Conservation (phyloP, 2,329 filamentous ascomycete species). For the Cordyceps fumosorosea region DNA sequence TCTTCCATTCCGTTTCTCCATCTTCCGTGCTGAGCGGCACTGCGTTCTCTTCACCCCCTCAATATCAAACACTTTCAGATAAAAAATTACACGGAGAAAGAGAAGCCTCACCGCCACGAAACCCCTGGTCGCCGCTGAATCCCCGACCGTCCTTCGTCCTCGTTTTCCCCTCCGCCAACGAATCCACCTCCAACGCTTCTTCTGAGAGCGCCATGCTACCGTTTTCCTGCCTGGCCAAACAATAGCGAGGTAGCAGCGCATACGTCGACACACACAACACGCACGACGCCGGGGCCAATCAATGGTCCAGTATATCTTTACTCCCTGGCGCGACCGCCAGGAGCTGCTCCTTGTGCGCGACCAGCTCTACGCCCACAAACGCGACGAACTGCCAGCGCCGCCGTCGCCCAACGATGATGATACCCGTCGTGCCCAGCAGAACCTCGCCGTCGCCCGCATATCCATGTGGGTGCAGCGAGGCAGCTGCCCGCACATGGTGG, state of each 20-base stretch:
- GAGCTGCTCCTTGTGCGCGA: slow-evolving; percentile 61
- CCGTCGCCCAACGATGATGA: slow-evolving; percentile 14
- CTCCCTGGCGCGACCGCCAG: slow-evolving; percentile 60
- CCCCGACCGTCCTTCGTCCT: background rate
- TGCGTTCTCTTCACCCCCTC: no score
- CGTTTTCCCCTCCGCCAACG: background rate
- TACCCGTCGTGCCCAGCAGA: slow-evolving; percentile 21
- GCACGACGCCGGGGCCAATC: slow-evolving; percentile 23
- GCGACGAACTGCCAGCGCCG: slow-evolving; percentile 10
- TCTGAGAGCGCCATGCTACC: background rate
- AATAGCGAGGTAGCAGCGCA: slow-evolving; percentile 3
- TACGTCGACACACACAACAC: background rate
- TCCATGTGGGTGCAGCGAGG: slow-evolving; percentile 67
- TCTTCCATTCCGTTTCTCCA: no score
- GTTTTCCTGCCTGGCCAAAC: background rate
- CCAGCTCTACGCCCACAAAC: slow-evolving; percentile 49
- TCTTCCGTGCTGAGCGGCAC: no score
- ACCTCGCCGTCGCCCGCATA: slow-evolving; percentile 49
- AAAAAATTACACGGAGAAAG: no score
- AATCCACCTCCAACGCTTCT: background rate
- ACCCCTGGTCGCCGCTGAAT: background rate
- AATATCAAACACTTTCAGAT: no score
- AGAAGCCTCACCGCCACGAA: no score
- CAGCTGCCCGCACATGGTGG: slow-evolving; percentile 70
- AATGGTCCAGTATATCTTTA: slow-evolving; percentile 66